Conservation (phyloP, 1,284 basidiomycete genomes). For the Marasmius sp. region DNA sequence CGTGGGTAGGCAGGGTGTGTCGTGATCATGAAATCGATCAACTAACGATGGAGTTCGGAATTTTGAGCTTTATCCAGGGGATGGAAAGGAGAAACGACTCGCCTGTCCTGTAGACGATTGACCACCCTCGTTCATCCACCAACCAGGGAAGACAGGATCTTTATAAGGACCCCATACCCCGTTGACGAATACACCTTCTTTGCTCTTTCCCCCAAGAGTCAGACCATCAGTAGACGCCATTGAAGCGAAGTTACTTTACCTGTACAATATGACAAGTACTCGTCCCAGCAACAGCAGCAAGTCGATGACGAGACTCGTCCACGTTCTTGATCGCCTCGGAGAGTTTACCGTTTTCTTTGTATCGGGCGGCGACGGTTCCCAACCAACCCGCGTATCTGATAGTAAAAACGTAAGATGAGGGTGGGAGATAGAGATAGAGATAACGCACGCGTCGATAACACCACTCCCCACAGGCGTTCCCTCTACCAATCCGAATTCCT, state of each 20-base stretch:
- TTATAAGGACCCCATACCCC: conserved; percentile 98
- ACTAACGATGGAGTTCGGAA: conserved; percentile 38
- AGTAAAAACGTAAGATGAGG: too few species aligned
- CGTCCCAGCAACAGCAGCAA: conserved; percentile 94
- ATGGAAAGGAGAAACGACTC: conserved; percentile 12
- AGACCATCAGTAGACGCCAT: too few species aligned
- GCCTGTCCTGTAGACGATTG: conserved; percentile 98
- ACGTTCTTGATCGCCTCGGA: conserved; percentile 55
- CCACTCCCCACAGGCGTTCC: conserved; percentile 96
- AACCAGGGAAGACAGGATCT: conserved; percentile 87
- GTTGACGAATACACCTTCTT: conserved; percentile 81
- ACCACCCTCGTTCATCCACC: conserved; percentile 99
- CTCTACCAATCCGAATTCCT: conserved; percentile 81
- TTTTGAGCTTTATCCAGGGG: conserved; percentile 3
- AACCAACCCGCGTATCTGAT: conserved; percentile 99
- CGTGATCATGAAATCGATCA: conserved; percentile 94
- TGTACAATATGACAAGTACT: conserved; percentile 95
- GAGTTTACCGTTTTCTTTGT: conserved; percentile 54
- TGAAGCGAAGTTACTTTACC: conserved; percentile 34
- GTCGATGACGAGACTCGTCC: conserved; percentile 75
- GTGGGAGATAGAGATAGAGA: neutral
- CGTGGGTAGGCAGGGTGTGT: conserved; percentile 85
- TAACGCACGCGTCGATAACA: conserved; percentile 87
- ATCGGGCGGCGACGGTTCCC: conserved; percentile 89
- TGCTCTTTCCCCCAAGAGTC: conserved; percentile 70